These are phyloP conservation scores for Tuber aestivum DNA, from an alignment of 495 filamentous ascomycete species.

Conservation along the genomic window DNA sequence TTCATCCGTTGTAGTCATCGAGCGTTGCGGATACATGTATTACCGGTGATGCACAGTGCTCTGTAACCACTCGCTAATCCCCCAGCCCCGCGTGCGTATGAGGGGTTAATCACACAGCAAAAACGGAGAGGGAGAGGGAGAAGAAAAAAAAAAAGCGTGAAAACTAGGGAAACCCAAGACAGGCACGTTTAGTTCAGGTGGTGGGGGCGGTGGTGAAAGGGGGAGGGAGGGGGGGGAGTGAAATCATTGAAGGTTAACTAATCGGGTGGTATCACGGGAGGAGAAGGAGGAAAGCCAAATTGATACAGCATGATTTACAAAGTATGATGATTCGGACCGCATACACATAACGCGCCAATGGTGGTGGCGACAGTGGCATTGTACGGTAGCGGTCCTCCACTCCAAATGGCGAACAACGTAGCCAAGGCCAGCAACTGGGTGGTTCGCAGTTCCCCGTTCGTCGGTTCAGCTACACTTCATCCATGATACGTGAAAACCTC, in stretches of 20 bases:
- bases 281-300: not conserved
- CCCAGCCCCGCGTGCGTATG: not conserved
- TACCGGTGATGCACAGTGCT: not conserved
- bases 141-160: not conserved
- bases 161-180: not conserved
- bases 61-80: not conserved
- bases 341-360: not conserved
- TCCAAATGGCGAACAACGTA: not conserved
- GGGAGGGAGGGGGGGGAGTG: not conserved
- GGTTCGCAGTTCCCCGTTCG: not conserved
- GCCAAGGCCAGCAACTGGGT: not conserved
- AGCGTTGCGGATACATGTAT: not conserved
- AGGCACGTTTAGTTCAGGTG: not conserved
- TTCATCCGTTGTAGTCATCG: not conserved
- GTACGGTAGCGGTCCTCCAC: not conserved
- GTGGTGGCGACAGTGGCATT: not conserved
- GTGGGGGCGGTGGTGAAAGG: not conserved
- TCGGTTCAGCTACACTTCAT: not conserved
- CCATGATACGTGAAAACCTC: not conserved
- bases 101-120: not conserved
- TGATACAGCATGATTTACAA: not conserved
- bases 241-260: not conserved
- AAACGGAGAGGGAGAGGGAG: too few species aligned
- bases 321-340: not conserved
- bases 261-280: not conserved